Evolutionary conservation across 2,329 filamentous ascomycete species (phyloP).

Genomic region (Diaporthe velutina): DNA sequence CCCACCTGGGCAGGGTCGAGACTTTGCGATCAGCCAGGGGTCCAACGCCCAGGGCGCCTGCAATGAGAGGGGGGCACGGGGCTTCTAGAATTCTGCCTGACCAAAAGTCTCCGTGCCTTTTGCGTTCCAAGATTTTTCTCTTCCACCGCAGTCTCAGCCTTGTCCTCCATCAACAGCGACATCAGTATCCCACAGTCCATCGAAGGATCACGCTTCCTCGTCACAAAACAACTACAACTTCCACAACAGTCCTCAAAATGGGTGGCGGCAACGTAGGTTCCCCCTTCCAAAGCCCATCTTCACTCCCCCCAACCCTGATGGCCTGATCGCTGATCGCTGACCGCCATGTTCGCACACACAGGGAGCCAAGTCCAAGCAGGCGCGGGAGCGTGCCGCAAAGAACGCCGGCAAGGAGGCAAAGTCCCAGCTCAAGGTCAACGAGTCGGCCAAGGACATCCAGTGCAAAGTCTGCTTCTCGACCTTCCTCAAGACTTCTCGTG

Average conservation of each 20-base stretch:
- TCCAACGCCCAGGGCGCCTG: background rate
- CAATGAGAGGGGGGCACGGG: background rate
- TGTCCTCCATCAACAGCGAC: background rate
- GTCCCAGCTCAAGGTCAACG: conserved; percentile 80
- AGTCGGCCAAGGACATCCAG: conserved; percentile 80
- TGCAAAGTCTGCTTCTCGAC: conserved; percentile 83
- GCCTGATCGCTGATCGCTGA: conserved; percentile 18
- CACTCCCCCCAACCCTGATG: too few relatives aligned
- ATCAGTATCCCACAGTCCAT: background rate
- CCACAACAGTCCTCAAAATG: conserved; percentile 23
- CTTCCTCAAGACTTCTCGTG: conserved; percentile 83
- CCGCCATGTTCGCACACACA: conserved; percentile 37
- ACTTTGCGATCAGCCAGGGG: conserved; percentile 18
- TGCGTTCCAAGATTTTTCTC: background rate
- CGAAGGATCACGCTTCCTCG: background rate
- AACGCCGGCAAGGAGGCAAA: conserved; percentile 68
- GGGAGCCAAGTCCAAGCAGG: conserved; percentile 64
- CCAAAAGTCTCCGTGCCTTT: conserved; percentile 12
- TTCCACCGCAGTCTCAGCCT: background rate
- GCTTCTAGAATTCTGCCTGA: conserved; percentile 33
- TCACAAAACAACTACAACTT: conserved; percentile 1
- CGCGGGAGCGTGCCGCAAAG: conserved; percentile 80
- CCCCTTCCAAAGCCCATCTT: background rate
- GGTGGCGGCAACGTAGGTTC: conserved; percentile 38
- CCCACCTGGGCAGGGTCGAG: conserved; percentile 15